Evolutionary conservation across 768 basidiomycete species (phyloP).

Genomic region (Suillus americanus): DNA sequence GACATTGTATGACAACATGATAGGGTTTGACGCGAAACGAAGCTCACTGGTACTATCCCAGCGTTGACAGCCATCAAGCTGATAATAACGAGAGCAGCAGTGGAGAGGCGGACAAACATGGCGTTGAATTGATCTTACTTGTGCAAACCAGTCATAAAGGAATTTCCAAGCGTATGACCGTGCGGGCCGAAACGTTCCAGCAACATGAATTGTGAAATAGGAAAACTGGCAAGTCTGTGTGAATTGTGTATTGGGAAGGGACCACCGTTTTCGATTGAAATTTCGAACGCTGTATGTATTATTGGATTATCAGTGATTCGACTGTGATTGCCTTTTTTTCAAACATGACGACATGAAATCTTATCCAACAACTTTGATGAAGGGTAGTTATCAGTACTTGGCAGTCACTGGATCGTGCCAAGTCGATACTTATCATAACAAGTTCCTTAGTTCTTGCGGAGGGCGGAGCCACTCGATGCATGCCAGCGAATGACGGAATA

Average conservation of each 20-base stretch:
- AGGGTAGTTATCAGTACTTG: background rate
- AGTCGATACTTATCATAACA: background rate
- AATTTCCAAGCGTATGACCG: no score
- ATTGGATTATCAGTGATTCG: no score
- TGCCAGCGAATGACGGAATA: background rate
- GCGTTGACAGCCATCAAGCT: background rate
- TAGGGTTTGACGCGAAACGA: background rate
- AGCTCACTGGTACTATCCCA: background rate
- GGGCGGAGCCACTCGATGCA: background rate
- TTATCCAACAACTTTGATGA: no score
- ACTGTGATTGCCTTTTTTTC: no score
- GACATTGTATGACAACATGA: background rate
- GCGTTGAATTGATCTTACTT: background rate
- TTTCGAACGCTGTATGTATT: no score
- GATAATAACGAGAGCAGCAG: background rate
- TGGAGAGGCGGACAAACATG: background rate
- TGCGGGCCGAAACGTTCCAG: no score
- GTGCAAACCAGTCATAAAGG: background rate
- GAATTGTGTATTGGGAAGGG: no score
- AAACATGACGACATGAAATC: no score
- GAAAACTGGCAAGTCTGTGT: no score
- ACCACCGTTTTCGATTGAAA: no score
- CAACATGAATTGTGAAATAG: no score
- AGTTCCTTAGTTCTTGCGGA: background rate
- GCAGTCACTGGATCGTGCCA: background rate